These are phyloP conservation scores for Triticum turgidum DNA, from an alignment of 176 grass and related monocot species.

Conservation along the genomic window DNA sequence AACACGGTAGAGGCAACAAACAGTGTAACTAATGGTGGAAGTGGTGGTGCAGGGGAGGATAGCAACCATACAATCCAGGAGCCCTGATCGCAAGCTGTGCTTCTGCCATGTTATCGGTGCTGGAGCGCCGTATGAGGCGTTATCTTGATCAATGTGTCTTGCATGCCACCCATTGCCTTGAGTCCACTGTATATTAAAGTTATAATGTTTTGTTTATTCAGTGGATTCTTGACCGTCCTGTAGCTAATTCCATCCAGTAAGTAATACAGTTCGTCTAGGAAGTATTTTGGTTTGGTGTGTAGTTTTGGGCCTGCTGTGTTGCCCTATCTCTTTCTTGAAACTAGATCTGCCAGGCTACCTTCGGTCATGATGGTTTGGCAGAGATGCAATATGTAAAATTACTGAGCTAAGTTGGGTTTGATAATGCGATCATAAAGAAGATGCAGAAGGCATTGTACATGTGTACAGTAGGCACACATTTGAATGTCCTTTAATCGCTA, in stretches of 20 bases:
- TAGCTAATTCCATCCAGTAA: slow-evolving; percentile 17
- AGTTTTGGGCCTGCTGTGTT: background rate
- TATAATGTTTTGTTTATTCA: background rate
- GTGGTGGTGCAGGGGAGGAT: slow-evolving; percentile 27
- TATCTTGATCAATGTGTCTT: background rate
- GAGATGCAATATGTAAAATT: no score
- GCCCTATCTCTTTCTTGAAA: background rate
- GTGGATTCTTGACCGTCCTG: background rate
- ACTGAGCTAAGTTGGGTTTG: no score
- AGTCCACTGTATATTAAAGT: background rate
- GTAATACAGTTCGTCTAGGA: no score
- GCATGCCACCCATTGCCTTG: background rate
- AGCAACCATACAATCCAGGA: slow-evolving; percentile 13
- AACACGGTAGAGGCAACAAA: slow-evolving; percentile 25
- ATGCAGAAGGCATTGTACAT: no score
- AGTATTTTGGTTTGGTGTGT: background rate
- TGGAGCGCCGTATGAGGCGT: background rate
- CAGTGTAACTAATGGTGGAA: slow-evolving; percentile 19
- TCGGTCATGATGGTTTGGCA: no score
- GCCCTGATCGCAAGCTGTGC: background rate
- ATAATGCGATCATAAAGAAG: no score
- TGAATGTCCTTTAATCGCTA: no score
- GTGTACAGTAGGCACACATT: no score
- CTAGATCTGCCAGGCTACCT: background rate
- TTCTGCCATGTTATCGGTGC: background rate